These are phyloP conservation scores for Myrica gale DNA, from an alignment of 306 rosid genomes.

Conservation along the genomic window DNA sequence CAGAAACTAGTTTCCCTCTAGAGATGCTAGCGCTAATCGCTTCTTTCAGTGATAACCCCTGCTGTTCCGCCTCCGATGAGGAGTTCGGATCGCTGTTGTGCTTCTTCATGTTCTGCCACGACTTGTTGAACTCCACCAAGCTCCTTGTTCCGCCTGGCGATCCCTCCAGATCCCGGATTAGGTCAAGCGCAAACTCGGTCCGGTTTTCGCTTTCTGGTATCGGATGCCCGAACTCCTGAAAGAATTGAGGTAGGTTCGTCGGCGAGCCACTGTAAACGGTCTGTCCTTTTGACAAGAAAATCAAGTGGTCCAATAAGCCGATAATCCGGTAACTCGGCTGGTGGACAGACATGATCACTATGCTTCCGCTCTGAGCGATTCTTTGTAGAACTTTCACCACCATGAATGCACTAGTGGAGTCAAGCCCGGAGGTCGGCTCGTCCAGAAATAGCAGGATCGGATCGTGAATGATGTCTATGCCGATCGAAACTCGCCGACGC, in stretches of 20 bases:
- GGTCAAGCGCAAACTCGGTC: constrained; percentile 91
- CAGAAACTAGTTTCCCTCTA: constrained; percentile 75
- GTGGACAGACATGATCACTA: constrained; percentile 87
- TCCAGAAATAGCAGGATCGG: constrained; percentile 86
- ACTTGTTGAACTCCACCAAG: constrained; percentile 76
- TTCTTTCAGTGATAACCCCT: constrained; percentile 59
- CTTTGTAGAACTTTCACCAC: constrained; percentile 90
- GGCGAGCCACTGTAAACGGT: constrained; percentile 90
- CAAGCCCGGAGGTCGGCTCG: constrained; percentile 93
- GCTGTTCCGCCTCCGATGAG: background rate
- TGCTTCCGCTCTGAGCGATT: constrained; percentile 95
- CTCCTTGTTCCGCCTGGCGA: constrained; percentile 68
- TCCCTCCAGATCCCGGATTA: constrained; percentile 84
- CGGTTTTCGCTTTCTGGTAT: constrained; percentile 86
- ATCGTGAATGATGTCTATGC: constrained; percentile 87
- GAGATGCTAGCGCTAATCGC: constrained; percentile 92
- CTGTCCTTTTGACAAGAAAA: constrained; percentile 80
- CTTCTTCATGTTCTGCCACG: constrained; percentile 76
- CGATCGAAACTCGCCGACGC: constrained; percentile 87
- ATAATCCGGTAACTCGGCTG: constrained; percentile 89
- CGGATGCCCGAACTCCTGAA: constrained; percentile 79
- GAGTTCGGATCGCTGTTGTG: background rate
- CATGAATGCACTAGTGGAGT: constrained; percentile 94
- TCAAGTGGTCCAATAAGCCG: constrained; percentile 67
- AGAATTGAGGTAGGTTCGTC: constrained; percentile 46